These are phyloP conservation scores for Tuber microsphaerosporum DNA, from an alignment of 495 filamentous ascomycete species.

Conservation along the genomic window DNA sequence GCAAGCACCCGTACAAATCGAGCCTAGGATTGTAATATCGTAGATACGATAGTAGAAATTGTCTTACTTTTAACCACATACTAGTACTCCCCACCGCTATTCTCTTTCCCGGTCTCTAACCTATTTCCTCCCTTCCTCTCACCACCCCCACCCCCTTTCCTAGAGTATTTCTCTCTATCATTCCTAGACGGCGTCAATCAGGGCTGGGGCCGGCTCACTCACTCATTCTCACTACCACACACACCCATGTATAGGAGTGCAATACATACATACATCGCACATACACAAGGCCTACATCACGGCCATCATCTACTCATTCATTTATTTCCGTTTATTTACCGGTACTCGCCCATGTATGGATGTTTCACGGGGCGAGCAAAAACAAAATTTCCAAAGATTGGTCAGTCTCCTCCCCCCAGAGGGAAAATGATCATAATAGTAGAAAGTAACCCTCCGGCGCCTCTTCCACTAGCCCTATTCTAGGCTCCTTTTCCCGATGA, in stretches of 20 bases:
- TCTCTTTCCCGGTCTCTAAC: not conserved
- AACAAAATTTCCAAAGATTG: constrained; percentile 27
- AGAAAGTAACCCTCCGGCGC: constrained; percentile 20
- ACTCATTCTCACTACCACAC: not conserved
- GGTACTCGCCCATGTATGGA: constrained; percentile 26
- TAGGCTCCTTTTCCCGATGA: constrained; percentile 26
- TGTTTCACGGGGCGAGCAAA: constrained; percentile 25
- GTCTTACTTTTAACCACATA: not conserved
- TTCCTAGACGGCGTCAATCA: constrained; percentile 18
- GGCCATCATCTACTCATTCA: not conserved
- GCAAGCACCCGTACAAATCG: constrained; percentile 19
- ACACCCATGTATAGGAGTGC: not conserved
- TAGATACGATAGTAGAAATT: not conserved
- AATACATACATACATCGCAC: constrained; percentile 1
- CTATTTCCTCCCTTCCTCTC: not conserved
- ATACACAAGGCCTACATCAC: constrained; percentile 3
- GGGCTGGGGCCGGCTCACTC: constrained; percentile 15
- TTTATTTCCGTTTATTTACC: not conserved
- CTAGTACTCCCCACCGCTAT: not conserved
- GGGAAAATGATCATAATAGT: not conserved
- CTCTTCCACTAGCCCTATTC: constrained; percentile 36
- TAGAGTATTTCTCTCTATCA: constrained; percentile 6
- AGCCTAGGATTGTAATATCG: constrained; percentile 20
- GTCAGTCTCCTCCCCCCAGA: constrained; percentile 9
- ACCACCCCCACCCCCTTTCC: not conserved